These are phyloP conservation scores for Taiozyma onychis DNA, from an alignment of 1,139 yeast species.

Conservation along the genomic window DNA sequence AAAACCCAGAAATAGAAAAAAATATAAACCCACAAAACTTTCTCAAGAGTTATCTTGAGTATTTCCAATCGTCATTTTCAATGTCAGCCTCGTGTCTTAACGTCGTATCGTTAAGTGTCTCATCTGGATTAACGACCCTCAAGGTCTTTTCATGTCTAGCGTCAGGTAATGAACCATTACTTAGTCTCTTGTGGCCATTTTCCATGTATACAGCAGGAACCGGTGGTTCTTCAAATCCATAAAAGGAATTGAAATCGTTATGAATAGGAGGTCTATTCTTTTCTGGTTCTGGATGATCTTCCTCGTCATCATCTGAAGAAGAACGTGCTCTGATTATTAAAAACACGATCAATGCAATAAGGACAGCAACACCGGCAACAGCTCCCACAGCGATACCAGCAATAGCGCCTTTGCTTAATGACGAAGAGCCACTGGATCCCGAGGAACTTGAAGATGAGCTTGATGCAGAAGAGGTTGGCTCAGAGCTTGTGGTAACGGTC, in stretches of 20 bases:
- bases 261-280: slow-evolving; percentile 17
- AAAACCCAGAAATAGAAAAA: background rate
- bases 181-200: slow-evolving; percentile 39
- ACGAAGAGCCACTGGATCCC: slow-evolving; percentile 17
- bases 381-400: slow-evolving; percentile 71
- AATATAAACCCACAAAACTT: background rate
- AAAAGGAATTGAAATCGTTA: slow-evolving; percentile 11
- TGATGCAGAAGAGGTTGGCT: slow-evolving; percentile 6
- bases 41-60: background rate
- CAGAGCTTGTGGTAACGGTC: slow-evolving; percentile 16
- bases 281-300: slow-evolving; percentile 20
- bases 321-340: slow-evolving; percentile 36
- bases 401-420: slow-evolving; percentile 56
- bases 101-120: slow-evolving; percentile 16
- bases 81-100: slow-evolving; percentile 8
- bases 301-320: slow-evolving; percentile 13
- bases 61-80: slow-evolving; percentile 1
- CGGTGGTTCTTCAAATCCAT: slow-evolving; percentile 12
- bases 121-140: slow-evolving; percentile 23
- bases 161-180: slow-evolving; percentile 71
- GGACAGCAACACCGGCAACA: slow-evolving; percentile 40
- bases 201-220: slow-evolving; percentile 22
- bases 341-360: slow-evolving; percentile 34
- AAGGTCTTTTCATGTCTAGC: slow-evolving; percentile 29
- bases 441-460: slow-evolving; percentile 6